phyloP scores from a whole-genome alignment of 805 yeast species.

The Schwanniomyces yamadae region DNA sequence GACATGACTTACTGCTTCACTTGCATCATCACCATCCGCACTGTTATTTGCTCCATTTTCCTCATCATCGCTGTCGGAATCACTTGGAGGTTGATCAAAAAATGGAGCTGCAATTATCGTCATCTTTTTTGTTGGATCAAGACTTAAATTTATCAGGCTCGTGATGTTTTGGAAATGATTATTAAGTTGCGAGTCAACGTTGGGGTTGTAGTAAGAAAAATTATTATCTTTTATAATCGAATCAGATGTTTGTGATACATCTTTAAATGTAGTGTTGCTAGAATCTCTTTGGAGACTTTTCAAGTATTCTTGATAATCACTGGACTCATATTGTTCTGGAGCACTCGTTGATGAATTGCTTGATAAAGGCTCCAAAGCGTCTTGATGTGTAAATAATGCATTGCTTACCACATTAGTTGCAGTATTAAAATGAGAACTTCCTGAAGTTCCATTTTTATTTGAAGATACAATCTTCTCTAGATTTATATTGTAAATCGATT shows the following conservation, averaged over 20 bases:
- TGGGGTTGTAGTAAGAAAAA: too few relatives aligned
- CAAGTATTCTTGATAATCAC: constrained; percentile 20
- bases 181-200: constrained; percentile 1
- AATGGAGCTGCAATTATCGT: constrained; percentile 38
- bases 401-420: not conserved
- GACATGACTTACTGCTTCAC: too few relatives aligned
- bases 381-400: not conserved
- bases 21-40: not conserved
- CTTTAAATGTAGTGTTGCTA: constrained; percentile 5
- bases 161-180: constrained; percentile 5
- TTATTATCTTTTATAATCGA: constrained; percentile 8
- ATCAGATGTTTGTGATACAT: constrained; percentile 17
- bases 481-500: not conserved
- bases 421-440: not conserved
- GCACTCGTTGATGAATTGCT: not conserved
- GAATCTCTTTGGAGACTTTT: constrained; percentile 13
- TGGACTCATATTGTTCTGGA: constrained; percentile 5
- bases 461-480: constrained; percentile 1
- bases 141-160: constrained; percentile 1
- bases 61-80: constrained; percentile 27
- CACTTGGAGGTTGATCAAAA: constrained; percentile 39
- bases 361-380: not conserved
- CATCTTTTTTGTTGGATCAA: constrained; percentile 2
- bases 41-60: constrained; percentile 8
- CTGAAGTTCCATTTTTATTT: not conserved